These are phyloP conservation scores for Komagataella populi DNA, from an alignment of 805 yeast species.

Conservation along the genomic window DNA sequence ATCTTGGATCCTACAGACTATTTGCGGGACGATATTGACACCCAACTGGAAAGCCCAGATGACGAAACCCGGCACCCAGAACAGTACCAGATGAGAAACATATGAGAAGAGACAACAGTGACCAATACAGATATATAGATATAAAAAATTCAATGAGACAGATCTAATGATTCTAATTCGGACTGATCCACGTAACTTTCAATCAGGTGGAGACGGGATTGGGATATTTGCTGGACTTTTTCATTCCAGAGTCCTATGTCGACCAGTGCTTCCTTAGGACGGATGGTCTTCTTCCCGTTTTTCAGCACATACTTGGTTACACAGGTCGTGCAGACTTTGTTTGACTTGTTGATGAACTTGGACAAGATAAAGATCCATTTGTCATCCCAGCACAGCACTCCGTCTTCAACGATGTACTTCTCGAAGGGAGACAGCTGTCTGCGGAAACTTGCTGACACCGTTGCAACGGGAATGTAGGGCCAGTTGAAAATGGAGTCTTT, in stretches of 20 bases:
- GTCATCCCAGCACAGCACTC: slow-evolving; percentile 70
- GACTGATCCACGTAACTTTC: slow-evolving; percentile 19
- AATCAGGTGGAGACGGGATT: slow-evolving; percentile 25
- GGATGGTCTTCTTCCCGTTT: slow-evolving; percentile 60
- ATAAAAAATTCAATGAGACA: background rate
- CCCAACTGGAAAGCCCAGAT: background rate
- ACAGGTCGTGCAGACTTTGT: slow-evolving; percentile 32
- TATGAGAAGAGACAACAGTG: background rate
- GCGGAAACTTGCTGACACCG: slow-evolving; percentile 52
- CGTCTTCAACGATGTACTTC: slow-evolving; percentile 37
- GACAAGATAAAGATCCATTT: slow-evolving; percentile 74
- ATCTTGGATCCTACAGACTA: slow-evolving; percentile 32
- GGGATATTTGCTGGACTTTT: slow-evolving; percentile 28
- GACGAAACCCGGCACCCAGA: background rate
- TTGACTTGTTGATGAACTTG: slow-evolving; percentile 30
- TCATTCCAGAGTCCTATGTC: slow-evolving; percentile 42
- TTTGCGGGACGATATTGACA: slow-evolving; percentile 1
- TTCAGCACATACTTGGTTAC: slow-evolving; percentile 76
- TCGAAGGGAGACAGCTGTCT: slow-evolving; percentile 63
- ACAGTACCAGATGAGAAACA: background rate
- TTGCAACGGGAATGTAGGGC: slow-evolving; percentile 70
- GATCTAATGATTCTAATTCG: slow-evolving; percentile 2
- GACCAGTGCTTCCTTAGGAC: slow-evolving; percentile 46
- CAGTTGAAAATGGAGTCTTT: slow-evolving; percentile 14
- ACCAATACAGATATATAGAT: background rate